phyloP scores from a whole-genome alignment of 306 rosid species.

The Cicer arietinum region DNA sequence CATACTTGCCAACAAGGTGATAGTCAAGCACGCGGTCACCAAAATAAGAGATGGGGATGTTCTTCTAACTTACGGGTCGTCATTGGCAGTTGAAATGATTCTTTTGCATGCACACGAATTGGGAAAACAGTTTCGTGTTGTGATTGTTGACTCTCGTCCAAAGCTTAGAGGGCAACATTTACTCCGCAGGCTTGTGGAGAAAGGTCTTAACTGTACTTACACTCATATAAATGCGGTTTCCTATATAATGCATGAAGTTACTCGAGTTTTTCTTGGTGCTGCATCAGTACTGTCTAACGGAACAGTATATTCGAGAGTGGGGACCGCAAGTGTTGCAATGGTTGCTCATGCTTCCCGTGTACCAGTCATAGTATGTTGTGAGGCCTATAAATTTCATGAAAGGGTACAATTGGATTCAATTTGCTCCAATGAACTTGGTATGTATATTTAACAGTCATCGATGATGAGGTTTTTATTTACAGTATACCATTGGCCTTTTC shows the following conservation, averaged over 20 bases:
- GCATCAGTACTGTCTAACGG: conserved; percentile 63
- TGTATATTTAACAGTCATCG: conserved; percentile 17
- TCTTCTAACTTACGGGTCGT: conserved; percentile 64
- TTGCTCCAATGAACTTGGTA: conserved; percentile 71
- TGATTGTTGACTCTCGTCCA: conserved; percentile 68
- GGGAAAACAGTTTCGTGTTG: conserved; percentile 64
- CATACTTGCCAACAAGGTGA: conserved; percentile 62
- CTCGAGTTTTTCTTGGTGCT: conserved; percentile 62
- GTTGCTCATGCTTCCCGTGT: conserved; percentile 65
- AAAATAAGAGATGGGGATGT: conserved; percentile 70
- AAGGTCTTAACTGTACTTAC: conserved; percentile 66
- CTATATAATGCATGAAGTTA: conserved; percentile 68
- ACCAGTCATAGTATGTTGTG: conserved; percentile 68
- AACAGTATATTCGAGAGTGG: conserved; percentile 68
- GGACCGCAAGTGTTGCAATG: conserved; percentile 69
- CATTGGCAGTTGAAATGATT: conserved; percentile 60
- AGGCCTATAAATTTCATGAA: conserved; percentile 71
- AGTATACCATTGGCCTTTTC: conserved; percentile 18
- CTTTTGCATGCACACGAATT: conserved; percentile 62
- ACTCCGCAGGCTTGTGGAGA: conserved; percentile 62
- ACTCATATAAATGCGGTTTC: conserved; percentile 66
- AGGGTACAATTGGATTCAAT: conserved; percentile 71
- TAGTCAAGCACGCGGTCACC: conserved; percentile 65
- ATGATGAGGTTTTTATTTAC: conserved; percentile 25
- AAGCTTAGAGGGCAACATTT: conserved; percentile 59